Evolutionary conservation across 495 filamentous ascomycete species (phyloP), one percentile per base, ranked within the genome.

Genomic region (Lophiotrema nucula): DNA sequence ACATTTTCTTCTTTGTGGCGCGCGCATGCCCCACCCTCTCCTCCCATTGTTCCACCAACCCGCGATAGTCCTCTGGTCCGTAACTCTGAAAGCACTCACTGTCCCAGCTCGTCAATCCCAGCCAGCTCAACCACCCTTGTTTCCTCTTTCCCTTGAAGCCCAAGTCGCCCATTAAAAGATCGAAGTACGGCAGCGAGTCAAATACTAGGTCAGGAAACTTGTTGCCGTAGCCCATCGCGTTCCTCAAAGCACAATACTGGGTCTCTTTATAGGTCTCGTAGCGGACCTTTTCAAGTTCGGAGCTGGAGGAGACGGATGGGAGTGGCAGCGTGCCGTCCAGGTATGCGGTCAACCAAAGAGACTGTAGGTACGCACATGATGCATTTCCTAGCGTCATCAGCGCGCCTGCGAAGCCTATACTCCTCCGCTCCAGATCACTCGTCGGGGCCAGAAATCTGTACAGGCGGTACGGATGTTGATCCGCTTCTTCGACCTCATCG

Each of bases 371-470:
- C 1, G 87, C 82, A 3, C 83, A 71, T 13, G 84, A 65, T 12
- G 79, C 68, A n/a, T 83, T 84, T 60, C 79, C 78, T 60, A 89
- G 83, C 54, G 80, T 83, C 65, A 81, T 78, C 19, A 86, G 64
- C 15, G 81, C 70, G n/a, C 88, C 88, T 37, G 80, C 72, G 61
- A 89, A 88, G 3, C 83, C 87, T 48, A 88, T 77, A 35, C 83
- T 83, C 18, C 83, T 81, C 10, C 77, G 72, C 3, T 72, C 69
- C 4, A 81, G 66, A 31, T 83, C 72, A 1, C 81, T 77, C 0
- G 86, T 76, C 0, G 88, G 88, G 0, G 86, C 79, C 67, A 92
- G 82, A 70, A 90, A 90, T 50, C 81, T 84, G 60, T 85, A 80
- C 2, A 92, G 74, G 18, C 60, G 54, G 55, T 49, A 58, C 1